These are phyloP conservation scores for Ophiostoma australiae DNA, from an alignment of 2,329 filamentous ascomycete genomes.

Conservation along the genomic window DNA sequence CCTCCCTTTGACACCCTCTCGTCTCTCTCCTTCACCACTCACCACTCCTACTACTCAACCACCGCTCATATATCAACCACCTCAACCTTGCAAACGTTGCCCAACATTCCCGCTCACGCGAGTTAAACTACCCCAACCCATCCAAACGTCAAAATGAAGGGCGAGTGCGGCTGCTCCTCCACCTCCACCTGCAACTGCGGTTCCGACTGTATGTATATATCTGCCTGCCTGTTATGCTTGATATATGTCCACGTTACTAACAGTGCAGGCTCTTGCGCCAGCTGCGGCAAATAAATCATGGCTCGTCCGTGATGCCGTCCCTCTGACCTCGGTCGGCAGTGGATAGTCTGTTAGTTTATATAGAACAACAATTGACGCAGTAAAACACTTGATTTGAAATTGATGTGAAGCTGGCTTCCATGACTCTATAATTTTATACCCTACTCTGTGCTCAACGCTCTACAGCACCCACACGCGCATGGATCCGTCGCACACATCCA, in stretches of 20 bases:
- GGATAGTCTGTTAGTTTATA: background rate
- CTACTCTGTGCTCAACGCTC: background rate
- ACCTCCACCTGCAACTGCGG: conserved; percentile 35
- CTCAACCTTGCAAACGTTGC: conserved; percentile 16
- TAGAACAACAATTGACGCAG: conserved; percentile 1
- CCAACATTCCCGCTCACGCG: conserved; percentile 27
- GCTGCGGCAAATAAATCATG: conserved; percentile 36
- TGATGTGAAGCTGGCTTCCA: background rate
- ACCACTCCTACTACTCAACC: background rate
- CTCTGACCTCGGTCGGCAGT: background rate
- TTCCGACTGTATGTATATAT: conserved; percentile 26
- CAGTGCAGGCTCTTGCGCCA: conserved; percentile 35
- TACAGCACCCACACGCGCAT: conserved; percentile 23
- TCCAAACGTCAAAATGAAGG: conserved; percentile 35
- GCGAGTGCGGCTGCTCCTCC: conserved; percentile 38
- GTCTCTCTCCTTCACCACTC: conserved; percentile 5
- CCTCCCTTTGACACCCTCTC: background rate
- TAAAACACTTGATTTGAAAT: background rate
- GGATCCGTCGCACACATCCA: conserved; percentile 24
- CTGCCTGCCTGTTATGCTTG: background rate
- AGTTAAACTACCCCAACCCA: conserved; percentile 25
- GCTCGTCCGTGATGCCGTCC: background rate
- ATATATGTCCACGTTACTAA: background rate
- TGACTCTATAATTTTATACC: background rate
- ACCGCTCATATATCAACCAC: conserved; percentile 2